Base-by-base conservation (phyloP, 805 yeast genomes). In the Ogataea nonfermentans region DNA sequence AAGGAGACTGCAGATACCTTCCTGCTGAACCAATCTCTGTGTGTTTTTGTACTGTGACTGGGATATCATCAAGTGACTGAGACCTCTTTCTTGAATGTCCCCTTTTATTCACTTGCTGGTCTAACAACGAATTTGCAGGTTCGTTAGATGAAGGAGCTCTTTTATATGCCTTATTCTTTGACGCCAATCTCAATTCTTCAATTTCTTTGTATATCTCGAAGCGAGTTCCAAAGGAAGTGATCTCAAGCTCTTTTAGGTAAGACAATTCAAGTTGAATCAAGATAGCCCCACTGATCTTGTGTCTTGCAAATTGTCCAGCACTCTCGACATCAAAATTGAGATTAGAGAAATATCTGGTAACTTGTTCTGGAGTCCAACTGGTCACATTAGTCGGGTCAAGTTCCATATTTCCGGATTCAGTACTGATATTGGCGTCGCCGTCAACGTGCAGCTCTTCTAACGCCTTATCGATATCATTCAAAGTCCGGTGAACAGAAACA, bases 181-280 rank as follows among this genome's bases (percentile, higher is more conserved):
- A 46, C 9, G 59, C 60, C 10, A 51, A 56, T 43, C 70, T 71
- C 52, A 84, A 66, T 25, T 79, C 75, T 59, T 87, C 95, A 52
- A 93, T 91, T 58, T 87, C 95, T 57, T 88, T 89, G 62, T 79
- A 81, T 32, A 93, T 78, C 60, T 90, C 96, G 63, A 89, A 93
- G 48, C 99, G 74, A 0, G 96, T 90, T 19, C 99, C 99, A 66
- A 93, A 93, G 4, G 95, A 85, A 34, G 78, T 73, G 37, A 93
- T 91, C 41, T 90, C 99, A 42, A 93, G 68, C 62, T 93, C 99
- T 59, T 91, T 93, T 54, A 93, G 71, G 54, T 85, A 85, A 1
- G 87, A 74, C 46, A 91, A 70, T 55, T 91, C 97, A 46, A 93
- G 71, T 62, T 90, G 95, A 37, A 93, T 69, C 31, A 93, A 64